Conservation (phyloP, 495 filamentous ascomycete species). For the Hypoxylon crocopeplum region DNA sequence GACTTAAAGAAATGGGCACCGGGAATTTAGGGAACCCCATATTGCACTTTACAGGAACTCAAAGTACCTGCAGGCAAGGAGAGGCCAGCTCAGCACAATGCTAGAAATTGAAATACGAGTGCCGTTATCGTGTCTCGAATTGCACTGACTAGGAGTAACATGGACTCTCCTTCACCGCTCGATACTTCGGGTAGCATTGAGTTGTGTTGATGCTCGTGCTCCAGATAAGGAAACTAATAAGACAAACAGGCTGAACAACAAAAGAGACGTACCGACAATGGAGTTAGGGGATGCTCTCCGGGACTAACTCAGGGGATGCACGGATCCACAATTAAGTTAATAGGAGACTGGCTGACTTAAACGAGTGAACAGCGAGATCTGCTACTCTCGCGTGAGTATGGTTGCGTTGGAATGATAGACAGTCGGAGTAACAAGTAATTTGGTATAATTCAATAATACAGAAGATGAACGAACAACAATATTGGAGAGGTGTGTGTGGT, state of each 20-base stretch:
- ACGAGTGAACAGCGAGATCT: conserved; percentile 29
- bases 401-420: conserved; percentile 5
- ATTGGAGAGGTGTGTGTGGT: conserved; percentile 5
- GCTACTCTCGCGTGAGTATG: conserved; percentile 23
- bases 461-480: conserved; percentile 9
- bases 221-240: conserved; percentile 33
- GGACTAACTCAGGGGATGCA: background rate
- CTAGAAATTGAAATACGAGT: conserved; percentile 28
- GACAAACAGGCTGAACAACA: conserved; percentile 41
- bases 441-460: conserved; percentile 21
- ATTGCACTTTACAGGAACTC: conserved; percentile 6
- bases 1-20: background rate
- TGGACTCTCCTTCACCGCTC: conserved; percentile 30
- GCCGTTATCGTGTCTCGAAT: conserved; percentile 27
- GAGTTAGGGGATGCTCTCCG: conserved; percentile 21
- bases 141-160: conserved; percentile 16
- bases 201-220: conserved; percentile 11
- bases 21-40: conserved; percentile 14
- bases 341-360: conserved; percentile 10
- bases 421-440: conserved; percentile 3
- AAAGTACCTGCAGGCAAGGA: conserved; percentile 7
- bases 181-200: conserved; percentile 24
- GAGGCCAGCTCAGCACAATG: conserved; percentile 1
- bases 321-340: conserved; percentile 9
- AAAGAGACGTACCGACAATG: conserved; percentile 40